Evolutionary conservation across 805 yeast species (phyloP), one percentile per base, ranked within the genome.

Genomic region (Suhomyces sp.): DNA sequence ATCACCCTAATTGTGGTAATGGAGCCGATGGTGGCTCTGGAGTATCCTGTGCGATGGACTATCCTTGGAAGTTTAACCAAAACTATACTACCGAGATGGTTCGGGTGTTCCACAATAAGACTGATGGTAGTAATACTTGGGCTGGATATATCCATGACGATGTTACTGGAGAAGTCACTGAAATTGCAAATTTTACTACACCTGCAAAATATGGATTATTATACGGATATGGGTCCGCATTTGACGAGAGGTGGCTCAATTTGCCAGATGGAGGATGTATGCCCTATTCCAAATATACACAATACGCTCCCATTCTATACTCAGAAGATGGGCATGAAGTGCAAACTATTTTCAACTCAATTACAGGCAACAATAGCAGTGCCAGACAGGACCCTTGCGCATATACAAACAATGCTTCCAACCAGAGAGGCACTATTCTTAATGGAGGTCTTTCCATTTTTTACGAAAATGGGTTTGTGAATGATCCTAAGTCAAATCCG

Each of bases 21-120:
- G 43, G 40, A 14, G 43, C 43, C n/a, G 43, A 36, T 16, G 31
- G 32, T 14, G n/a, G n/a, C n/a, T n/a, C n/a, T 15, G 33, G 33
- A 14, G 35, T 32, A 1, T 32, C 38, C 2, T 39, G 39, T 24
- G 26, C 31, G 4, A 19, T 29, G 19, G 7, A 19, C 11, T 29
- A 13, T 8, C 31, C 34, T 5, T 35, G 38, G 34, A n/a, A 35
- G 16, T 29, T 24, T 21, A 20, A 24, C 18, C 21, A 28, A 6
- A 25, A 25, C n/a, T 35, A 35, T n/a, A 28, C 33, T 12, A 13
- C 15, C 11, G 38, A 35, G 16, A 18, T 35, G n/a, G n/a, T 11
- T 16, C 12, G 15, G 9, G 11, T 16, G 2, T n/a, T 9, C 15
- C 11, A 25, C 20, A 23, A 21, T 14, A 28, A 26, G 9, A 28